Conservation (phyloP, 1,284 basidiomycete genomes). For the Takashimella koratensis region DNA sequence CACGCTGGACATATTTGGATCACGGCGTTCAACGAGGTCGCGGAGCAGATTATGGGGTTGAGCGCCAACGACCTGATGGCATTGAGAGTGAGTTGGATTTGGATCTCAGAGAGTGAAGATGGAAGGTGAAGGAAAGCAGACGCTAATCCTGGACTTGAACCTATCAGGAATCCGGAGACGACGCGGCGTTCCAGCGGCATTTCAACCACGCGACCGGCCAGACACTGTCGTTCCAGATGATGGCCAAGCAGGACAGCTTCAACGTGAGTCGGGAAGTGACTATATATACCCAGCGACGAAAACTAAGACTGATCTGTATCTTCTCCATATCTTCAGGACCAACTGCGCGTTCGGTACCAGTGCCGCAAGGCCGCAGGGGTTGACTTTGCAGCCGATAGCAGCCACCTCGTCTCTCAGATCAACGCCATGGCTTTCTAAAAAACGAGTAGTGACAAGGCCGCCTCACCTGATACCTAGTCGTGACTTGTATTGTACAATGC, state of each 20-base stretch:
- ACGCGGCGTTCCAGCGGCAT: conserved; percentile 59
- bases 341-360: conserved; percentile 73
- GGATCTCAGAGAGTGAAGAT: not conserved
- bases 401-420: conserved; percentile 57
- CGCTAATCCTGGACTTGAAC: no score
- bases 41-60: conserved; percentile 70
- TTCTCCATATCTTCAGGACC: conserved; percentile 56
- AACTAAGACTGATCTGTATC: not conserved
- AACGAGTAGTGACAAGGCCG: no score
- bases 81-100: conserved; percentile 58
- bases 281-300: no score
- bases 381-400: conserved; percentile 69
- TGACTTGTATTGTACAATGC: no score
- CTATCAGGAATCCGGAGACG: conserved; percentile 64
- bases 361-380: conserved; percentile 65
- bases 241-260: conserved; percentile 82
- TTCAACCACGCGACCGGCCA: conserved; percentile 66
- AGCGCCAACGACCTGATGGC: conserved; percentile 74
- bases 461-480: no score
- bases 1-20: conserved; percentile 87
- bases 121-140: conserved; percentile 1
- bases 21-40: conserved; percentile 93
- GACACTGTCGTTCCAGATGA: conserved; percentile 78
- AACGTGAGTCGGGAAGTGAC: conserved; percentile 67
- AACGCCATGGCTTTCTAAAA: conserved; percentile 31